Evolutionary conservation across 106 monocot species (phyloP).

Genomic region (Allium cepa): DNA sequence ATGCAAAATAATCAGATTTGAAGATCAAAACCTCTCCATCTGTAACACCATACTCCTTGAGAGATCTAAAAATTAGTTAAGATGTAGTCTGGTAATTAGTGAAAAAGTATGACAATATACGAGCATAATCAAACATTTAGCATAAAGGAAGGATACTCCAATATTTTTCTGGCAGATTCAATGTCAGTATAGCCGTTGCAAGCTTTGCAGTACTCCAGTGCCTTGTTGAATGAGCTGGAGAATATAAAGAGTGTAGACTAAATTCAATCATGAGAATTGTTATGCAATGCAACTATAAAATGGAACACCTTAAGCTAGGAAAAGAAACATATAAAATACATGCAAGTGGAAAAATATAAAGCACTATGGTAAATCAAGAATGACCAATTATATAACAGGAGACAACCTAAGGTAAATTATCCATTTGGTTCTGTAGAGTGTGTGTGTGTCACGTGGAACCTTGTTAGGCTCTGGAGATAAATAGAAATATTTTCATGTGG

Average conservation of each 20-base stretch:
- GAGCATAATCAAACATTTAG: neutral
- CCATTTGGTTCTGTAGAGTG: no score
- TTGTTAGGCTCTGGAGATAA: no score
- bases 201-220: slow-evolving; percentile 35
- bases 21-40: slow-evolving; percentile 59
- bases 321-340: no score
- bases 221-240: slow-evolving; percentile 56
- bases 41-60: slow-evolving; percentile 35
- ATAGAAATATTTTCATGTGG: no score
- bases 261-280: no score
- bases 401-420: no score
- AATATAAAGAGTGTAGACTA: neutral
- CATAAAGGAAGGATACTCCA: slow-evolving; percentile 51
- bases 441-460: no score
- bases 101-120: neutral
- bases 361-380: no score
- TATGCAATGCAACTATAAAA: no score
- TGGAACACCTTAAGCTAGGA: no score
- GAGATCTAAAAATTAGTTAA: slow-evolving; percentile 36
- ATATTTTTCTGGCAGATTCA: slow-evolving; percentile 32
- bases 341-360: no score
- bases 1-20: slow-evolving; percentile 3
- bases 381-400: no score
- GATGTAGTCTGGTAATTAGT: neutral
- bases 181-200: slow-evolving; percentile 28